Evolutionary conservation across 78 protist species (phyloP), one percentile per base, ranked within the genome.

Genomic region (Trichosphaerium sp.): DNA sequence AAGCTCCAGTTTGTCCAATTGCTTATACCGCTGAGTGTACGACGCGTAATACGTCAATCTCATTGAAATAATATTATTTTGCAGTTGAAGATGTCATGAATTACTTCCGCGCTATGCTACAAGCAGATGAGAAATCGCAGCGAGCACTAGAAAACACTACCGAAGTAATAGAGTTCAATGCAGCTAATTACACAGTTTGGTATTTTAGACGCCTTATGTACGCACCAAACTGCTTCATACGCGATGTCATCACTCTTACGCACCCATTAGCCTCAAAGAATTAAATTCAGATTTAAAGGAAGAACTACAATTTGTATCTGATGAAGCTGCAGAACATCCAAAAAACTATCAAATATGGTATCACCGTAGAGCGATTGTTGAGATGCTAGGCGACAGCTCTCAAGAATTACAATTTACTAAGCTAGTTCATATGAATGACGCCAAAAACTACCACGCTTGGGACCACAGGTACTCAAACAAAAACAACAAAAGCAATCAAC

Each of bases 371-470:
- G 60, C 40, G 32, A 31, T 85, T 25, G 68, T 92, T 3, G 82
- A 44, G n/a, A 18, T 15, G 23, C 29, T 69, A n/a, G 58, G 71
- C 35, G 75, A 69, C 7, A 40, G 32, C 39, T 0, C 56, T 5
- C 34, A 40, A 21, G 97, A 93, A 58, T 34, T 74, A 1, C 69
- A 23, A 14, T 86, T 87, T 71, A 29, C 70, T 26, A 73, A 26
- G 7, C 62, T 52, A 10, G 35, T 67, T 25, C 55, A 93, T 8
- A 32, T 1, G 7, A 80, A 82, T 0, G 97, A 93, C 39, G 61
- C 86, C 1, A 93, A 93, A 80, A 92, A 93, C 80, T 93, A 92
- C 79, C 97, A 93, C 42, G 97, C 97, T 12, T 93, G 97, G 97
- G 85, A 82, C 3, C 83, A 88, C 60, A 58, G 93, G 54, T 31